Conservation (phyloP, 2,329 filamentous ascomycete species). For the Trichophaea hybrida region DNA sequence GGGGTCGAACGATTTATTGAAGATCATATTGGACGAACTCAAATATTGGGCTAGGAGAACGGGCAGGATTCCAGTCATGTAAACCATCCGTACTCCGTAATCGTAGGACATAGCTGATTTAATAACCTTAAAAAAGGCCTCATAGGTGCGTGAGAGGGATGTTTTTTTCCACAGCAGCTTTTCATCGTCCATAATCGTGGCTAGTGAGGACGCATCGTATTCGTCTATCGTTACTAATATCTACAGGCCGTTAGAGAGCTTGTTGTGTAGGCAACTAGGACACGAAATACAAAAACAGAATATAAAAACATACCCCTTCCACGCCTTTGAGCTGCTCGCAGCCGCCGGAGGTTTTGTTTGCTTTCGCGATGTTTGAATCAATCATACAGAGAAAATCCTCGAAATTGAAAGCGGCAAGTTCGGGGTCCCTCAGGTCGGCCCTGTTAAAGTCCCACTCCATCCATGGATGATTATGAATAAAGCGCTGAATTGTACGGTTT, state of each 20-base stretch:
- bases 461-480: too few species aligned
- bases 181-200: background rate
- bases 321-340: too few species aligned
- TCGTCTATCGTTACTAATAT: background rate
- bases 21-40: background rate
- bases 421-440: too few species aligned
- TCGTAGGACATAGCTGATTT: background rate
- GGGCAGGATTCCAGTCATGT: background rate
- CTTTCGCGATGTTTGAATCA: too few species aligned
- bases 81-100: background rate
- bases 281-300: too few species aligned
- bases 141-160: background rate
- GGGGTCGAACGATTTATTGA: background rate
- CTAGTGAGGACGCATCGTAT: background rate
- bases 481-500: too few species aligned
- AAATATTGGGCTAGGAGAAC: background rate
- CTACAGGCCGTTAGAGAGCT: background rate
- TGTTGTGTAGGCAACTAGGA: background rate
- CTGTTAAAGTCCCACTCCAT: too few species aligned
- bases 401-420: too few species aligned
- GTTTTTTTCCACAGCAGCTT: background rate
- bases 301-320: background rate
- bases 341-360: too few species aligned
- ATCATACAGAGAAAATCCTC: too few species aligned
- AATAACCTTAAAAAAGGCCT: background rate